phyloP scores from a whole-genome alignment of 75 land plant species.

The Pinus albicaulis region DNA sequence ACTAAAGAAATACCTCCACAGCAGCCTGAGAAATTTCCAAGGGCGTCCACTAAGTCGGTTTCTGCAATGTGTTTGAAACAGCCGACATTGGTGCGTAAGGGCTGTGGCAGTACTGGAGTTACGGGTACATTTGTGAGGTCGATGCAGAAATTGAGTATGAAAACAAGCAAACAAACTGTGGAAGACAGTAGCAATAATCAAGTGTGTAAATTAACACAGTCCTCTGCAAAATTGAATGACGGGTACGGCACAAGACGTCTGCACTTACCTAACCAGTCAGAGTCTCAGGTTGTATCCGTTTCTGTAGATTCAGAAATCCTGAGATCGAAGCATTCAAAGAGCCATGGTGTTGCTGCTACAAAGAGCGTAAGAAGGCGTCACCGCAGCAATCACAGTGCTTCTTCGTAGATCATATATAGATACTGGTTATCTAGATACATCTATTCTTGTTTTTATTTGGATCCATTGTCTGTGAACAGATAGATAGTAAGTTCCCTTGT shows the following conservation, averaged over 20 bases:
- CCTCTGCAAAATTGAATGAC: background rate
- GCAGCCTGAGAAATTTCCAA: background rate
- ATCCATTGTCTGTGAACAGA: too few relatives aligned
- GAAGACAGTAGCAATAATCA: background rate
- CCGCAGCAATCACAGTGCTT: background rate
- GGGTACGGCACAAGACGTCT: background rate
- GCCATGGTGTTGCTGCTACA: background rate
- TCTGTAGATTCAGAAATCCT: background rate
- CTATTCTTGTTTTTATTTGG: too few relatives aligned
- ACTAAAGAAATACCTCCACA: background rate
- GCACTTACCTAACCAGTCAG: background rate
- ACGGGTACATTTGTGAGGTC: background rate
- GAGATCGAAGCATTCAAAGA: background rate
- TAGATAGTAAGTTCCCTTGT: too few relatives aligned
- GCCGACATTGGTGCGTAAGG: background rate
- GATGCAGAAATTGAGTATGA: background rate
- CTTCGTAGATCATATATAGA: background rate
- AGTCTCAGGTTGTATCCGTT: background rate
- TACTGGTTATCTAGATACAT: too few relatives aligned
- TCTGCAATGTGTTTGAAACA: background rate
- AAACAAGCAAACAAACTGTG: background rate
- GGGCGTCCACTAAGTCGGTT: too few relatives aligned
- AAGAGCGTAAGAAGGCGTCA: background rate
- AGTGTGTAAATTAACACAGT: background rate
- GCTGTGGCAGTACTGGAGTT: background rate